Evolutionary conservation across 208 protist species (phyloP), one percentile per base, ranked within the genome.

Genomic region (Leishmania arabica): DNA sequence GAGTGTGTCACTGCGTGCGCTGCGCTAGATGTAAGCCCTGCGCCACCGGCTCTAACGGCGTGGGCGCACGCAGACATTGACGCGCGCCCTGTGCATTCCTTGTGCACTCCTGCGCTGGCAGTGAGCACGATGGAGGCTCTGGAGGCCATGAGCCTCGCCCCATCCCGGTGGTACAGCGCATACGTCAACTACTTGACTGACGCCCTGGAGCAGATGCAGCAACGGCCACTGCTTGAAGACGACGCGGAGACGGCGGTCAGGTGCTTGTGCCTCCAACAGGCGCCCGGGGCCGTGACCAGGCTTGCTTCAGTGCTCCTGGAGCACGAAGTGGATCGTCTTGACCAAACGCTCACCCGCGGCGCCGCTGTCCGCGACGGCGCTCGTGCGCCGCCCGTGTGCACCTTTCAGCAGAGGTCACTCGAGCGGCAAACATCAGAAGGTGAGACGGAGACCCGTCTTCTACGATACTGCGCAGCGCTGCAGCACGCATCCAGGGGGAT

Each of bases 391-490:
- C 78, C 75, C 68, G 72, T 17, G 31, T 68, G 13, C 3, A 87
- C 90, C 3, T 93, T 93, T 74, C 90, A 95, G 64, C 80, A 87
- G 31, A 49, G 77, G 7, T 77, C 85, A 40, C 74, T 95, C 7
- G 37, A 54, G 42, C 72, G 76, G 54, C 74, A 86, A 27, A 78
- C 88, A 21, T 54, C n/a, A 2, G 69, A 72, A 42, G 80, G 53
- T 42, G 70, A 84, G 80, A 24, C 81, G 69, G 85, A 84, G 53
- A 83, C 86, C 27, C 81, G 74, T 19, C 42, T 94, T 42, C 53
- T 95, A 64, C 85, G 84, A 3, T 93, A 93, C 73, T 92, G 87
- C 76, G 75, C 85, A 0, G 89, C 89, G 17, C 62, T 95, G 53
- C 74, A 90, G 49, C 82, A 80, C 9, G 47, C 27, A 19, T 45